Conservation (phyloP, 2,329 filamentous ascomycete genomes). For the Didymella keratinophila region DNA sequence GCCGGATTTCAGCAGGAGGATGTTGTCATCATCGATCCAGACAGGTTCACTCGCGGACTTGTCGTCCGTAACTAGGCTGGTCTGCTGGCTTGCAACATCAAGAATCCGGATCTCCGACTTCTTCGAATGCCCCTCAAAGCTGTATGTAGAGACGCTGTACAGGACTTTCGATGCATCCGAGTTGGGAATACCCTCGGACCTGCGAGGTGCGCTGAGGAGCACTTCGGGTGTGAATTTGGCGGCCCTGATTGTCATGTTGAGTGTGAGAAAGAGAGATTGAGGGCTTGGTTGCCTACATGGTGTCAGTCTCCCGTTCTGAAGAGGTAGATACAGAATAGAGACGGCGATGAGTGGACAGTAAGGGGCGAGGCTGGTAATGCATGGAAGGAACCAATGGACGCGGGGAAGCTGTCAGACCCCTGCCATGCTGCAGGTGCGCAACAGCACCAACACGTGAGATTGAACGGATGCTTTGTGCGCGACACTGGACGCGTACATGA, state of each 20-base stretch:
- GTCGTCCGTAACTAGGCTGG: conserved; percentile 71
- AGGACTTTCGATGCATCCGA: conserved; percentile 68
- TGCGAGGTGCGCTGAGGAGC: conserved; percentile 76
- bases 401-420: conserved; percentile 2
- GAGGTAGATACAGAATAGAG: conserved; percentile 15
- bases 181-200: conserved; percentile 75
- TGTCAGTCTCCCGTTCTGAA: conserved; percentile 19
- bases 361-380: conserved; percentile 6
- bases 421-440: conserved; percentile 3
- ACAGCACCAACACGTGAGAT: not conserved
- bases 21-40: conserved; percentile 76
- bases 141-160: conserved; percentile 78
- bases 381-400: conserved; percentile 8
- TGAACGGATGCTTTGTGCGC: not conserved
- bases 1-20: conserved; percentile 61
- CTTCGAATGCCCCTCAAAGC: conserved; percentile 76
- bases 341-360: conserved; percentile 4
- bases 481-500: conserved; percentile 5
- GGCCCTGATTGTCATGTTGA: conserved; percentile 72
- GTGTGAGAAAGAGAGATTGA: not conserved
- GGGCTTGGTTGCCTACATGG: conserved; percentile 18
- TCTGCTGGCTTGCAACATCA: conserved; percentile 71
- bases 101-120: conserved; percentile 74
- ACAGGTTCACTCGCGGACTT: conserved; percentile 71
- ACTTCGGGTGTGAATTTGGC: conserved; percentile 79